phyloP scores from a whole-genome alignment of 805 yeast species.

The Starmerella cellae region DNA sequence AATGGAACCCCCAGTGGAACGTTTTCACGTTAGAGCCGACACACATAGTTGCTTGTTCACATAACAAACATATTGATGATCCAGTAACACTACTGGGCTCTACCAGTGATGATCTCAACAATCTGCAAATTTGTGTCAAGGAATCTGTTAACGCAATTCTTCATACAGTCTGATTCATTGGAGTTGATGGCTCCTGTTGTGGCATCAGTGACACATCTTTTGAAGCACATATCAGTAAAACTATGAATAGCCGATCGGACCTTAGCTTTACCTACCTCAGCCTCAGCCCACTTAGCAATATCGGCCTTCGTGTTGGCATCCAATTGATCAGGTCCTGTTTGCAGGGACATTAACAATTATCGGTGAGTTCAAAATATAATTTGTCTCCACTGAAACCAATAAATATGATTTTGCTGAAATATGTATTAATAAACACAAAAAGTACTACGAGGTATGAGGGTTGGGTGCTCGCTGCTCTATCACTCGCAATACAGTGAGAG shows the following conservation, averaged over 20 bases:
- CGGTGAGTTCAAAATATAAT: no score
- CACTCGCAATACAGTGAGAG: no score
- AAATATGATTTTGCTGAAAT: no score
- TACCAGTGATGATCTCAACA: conserved; percentile 35
- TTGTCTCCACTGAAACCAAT: no score
- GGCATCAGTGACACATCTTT: conserved; percentile 51
- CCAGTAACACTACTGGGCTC: neutral
- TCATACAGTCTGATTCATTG: conserved; percentile 58
- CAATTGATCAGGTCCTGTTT: conserved; percentile 35
- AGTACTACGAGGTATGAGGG: no score
- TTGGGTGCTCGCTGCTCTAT: no score
- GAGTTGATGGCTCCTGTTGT: conserved; percentile 34
- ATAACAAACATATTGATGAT: no score
- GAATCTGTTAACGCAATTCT: conserved; percentile 72
- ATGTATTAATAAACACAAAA: no score
- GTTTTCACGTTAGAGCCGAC: neutral
- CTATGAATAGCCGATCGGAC: conserved; percentile 65
- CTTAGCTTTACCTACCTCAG: conserved; percentile 75
- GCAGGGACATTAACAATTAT: no score
- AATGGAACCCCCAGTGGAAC: no score
- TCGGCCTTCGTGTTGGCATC: conserved; percentile 66
- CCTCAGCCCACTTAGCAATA: conserved; percentile 59
- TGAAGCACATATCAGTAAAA: conserved; percentile 84
- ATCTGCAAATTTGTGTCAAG: conserved; percentile 78
- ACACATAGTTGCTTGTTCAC: neutral